phyloP scores from a whole-genome alignment of 2,329 filamentous ascomycete genomes.

The Penicillium sclerotiorum region DNA sequence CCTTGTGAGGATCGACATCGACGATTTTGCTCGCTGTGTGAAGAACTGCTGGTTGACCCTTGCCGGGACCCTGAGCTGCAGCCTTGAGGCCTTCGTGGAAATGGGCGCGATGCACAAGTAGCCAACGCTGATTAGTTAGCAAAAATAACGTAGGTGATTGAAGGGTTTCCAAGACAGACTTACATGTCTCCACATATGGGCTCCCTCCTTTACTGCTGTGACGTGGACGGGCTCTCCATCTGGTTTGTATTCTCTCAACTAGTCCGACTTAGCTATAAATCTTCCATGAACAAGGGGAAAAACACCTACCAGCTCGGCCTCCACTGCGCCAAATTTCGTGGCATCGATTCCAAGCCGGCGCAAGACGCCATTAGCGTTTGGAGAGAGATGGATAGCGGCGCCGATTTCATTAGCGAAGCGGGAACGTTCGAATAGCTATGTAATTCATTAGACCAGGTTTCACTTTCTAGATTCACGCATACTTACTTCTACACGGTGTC shows the following conservation, averaged over 20 bases:
- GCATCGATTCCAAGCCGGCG: slow-evolving; percentile 47
- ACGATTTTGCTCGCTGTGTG: slow-evolving; percentile 48
- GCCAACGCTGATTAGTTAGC: slow-evolving; percentile 46
- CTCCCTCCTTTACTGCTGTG: slow-evolving; percentile 19
- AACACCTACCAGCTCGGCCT: slow-evolving; percentile 28
- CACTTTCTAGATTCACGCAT: too few species aligned
- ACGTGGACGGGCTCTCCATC: slow-evolving; percentile 40
- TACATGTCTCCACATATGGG: slow-evolving; percentile 35
- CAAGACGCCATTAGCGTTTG: slow-evolving; percentile 63
- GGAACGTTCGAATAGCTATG: slow-evolving; percentile 59
- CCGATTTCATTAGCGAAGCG: slow-evolving; percentile 59
- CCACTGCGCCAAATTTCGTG: slow-evolving; percentile 45
- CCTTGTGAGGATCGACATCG: slow-evolving; percentile 45
- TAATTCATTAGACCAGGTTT: background rate
- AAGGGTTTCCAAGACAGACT: background rate
- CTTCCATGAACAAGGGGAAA: slow-evolving; percentile 6
- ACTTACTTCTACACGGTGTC: slow-evolving; percentile 49
- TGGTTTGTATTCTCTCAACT: slow-evolving; percentile 42
- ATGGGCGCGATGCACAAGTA: slow-evolving; percentile 56
- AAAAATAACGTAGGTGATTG: background rate
- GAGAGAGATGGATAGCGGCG: slow-evolving; percentile 64
- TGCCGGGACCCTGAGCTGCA: slow-evolving; percentile 43
- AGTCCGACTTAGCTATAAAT: background rate
- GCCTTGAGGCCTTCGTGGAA: slow-evolving; percentile 58
- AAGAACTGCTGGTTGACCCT: slow-evolving; percentile 46